These are phyloP conservation scores for Rhododendron simsii DNA, from an alignment of 148 eudicot genomes.

Conservation along the genomic window DNA sequence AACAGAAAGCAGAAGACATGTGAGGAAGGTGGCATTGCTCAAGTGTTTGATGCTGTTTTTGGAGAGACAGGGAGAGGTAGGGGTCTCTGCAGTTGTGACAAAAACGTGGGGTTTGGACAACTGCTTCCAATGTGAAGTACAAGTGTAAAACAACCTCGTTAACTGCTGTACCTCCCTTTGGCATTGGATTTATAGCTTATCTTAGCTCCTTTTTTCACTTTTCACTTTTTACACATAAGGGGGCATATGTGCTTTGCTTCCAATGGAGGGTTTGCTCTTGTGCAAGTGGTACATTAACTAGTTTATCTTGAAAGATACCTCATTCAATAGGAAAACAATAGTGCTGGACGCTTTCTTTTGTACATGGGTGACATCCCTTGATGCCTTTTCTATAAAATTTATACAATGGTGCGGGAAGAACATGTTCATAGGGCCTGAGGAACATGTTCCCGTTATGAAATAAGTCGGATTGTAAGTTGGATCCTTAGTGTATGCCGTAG, in stretches of 20 bases:
- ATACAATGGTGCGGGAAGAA: not conserved
- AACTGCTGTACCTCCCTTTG: not conserved
- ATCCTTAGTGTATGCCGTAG: not conserved
- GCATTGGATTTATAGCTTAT: not conserved
- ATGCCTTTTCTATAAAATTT: not conserved
- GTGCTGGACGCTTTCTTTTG: not conserved
- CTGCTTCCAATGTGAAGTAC: not conserved
- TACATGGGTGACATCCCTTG: not conserved
- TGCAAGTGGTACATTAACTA: not conserved
- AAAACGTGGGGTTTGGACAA: not conserved
- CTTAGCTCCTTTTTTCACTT: constrained; percentile 5
- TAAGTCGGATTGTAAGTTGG: not conserved
- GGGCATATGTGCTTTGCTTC: constrained; percentile 69
- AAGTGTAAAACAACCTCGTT: not conserved
- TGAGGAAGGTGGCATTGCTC: constrained; percentile 24
- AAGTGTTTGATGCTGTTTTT: not conserved
- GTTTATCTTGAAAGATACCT: not conserved
- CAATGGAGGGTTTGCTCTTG: constrained; percentile 8
- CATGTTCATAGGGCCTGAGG: not conserved
- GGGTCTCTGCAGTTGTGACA: not conserved
- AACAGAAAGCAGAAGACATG: constrained; percentile 9
- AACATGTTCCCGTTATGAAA: not conserved
- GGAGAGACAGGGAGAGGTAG: not conserved
- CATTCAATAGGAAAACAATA: not conserved
- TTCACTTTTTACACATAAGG: constrained; percentile 1